Percentiles rank a stretch among this genome's conserved stretches.
phyloP scores from a whole-genome alignment of 2,329 filamentous ascomycete species.

The Salinomyces thailandicus region DNA sequence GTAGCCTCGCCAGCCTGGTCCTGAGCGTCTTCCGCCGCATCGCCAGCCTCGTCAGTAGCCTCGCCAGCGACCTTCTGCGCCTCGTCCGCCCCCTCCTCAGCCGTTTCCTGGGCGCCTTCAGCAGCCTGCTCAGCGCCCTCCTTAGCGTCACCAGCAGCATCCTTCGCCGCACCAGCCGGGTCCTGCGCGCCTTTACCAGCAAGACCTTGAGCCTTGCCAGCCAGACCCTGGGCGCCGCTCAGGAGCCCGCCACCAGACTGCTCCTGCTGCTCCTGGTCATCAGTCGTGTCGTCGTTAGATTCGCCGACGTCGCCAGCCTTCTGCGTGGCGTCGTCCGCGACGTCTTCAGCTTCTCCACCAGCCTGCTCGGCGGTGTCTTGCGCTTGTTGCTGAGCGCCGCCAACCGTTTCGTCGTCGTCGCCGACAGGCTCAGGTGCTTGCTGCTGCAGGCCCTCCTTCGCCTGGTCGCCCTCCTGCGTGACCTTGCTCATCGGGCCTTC shows the following conservation, averaged over 20 bases:
- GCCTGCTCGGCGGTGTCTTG: slow-evolving; percentile 35
- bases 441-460: slow-evolving; percentile 35
- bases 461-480: slow-evolving; percentile 35
- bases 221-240: slow-evolving; percentile 36
- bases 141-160: slow-evolving; percentile 25
- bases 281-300: slow-evolving; percentile 21
- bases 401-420: slow-evolving; percentile 30
- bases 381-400: slow-evolving; percentile 30
- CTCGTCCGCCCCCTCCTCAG: slow-evolving; percentile 15
- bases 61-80: slow-evolving; percentile 3
- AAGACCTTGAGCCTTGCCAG: slow-evolving; percentile 37
- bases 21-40: slow-evolving; percentile 17
- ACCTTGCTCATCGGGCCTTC: slow-evolving; percentile 35
- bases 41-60: slow-evolving; percentile 15
- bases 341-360: slow-evolving; percentile 24
- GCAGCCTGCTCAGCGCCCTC: slow-evolving; percentile 27
- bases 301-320: slow-evolving; percentile 30
- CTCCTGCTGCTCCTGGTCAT: slow-evolving; percentile 9
- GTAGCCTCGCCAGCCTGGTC: slow-evolving; percentile 14
- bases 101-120: slow-evolving; percentile 19
- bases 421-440: slow-evolving; percentile 38
- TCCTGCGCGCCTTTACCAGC: slow-evolving; percentile 33
- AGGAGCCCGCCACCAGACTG: slow-evolving; percentile 28
- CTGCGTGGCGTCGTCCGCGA: slow-evolving; percentile 33
- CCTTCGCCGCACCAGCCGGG: slow-evolving; percentile 28